phyloP scores from a whole-genome alignment of 2,329 filamentous ascomycete species.

The Colletotrichum lentis region DNA sequence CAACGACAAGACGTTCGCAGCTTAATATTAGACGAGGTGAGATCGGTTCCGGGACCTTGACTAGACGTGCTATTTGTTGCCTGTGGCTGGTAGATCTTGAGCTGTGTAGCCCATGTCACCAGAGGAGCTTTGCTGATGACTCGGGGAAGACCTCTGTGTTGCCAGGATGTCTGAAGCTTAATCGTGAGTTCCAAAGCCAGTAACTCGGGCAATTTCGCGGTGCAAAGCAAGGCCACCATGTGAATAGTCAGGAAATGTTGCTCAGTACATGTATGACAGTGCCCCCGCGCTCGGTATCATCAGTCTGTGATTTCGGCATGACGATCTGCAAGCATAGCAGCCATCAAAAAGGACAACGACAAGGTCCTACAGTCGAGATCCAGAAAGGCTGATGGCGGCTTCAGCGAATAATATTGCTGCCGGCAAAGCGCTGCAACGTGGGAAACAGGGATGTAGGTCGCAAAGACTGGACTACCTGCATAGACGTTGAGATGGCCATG shows the following conservation, averaged over 20 bases:
- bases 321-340: background rate
- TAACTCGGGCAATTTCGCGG: background rate
- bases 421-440: constrained; percentile 2
- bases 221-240: too few relatives aligned
- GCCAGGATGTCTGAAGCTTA: background rate
- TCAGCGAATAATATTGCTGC: constrained; percentile 6
- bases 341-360: background rate
- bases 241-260: too few relatives aligned
- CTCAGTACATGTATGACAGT: too few relatives aligned
- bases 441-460: background rate
- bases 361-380: background rate
- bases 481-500: background rate
- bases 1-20: constrained; percentile 8
- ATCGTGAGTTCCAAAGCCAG: background rate
- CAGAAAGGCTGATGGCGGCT: background rate
- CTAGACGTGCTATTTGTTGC: background rate
- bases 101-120: too few relatives aligned
- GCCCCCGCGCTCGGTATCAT: background rate
- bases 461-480: background rate
- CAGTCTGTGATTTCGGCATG: too few relatives aligned
- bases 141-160: too few relatives aligned
- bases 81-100: background rate
- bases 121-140: too few relatives aligned
- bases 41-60: background rate
- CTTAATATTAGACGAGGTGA: background rate